Evolutionary conservation across 768 basidiomycete species (phyloP).

Genomic region (Suillus alpinus): DNA sequence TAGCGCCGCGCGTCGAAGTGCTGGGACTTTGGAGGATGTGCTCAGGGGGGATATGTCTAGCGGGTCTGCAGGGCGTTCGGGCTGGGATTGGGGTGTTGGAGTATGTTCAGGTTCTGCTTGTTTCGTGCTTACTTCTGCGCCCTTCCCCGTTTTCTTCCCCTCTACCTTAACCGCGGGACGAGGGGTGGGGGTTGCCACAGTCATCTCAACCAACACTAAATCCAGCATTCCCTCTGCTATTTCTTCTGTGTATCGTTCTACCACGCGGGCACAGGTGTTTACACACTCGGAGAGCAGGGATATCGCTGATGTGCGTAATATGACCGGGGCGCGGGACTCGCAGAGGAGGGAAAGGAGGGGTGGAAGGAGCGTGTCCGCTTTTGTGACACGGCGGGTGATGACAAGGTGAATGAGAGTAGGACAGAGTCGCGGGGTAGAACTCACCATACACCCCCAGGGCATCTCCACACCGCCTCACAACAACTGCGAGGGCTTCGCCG

Average conservation of each 20-base stretch:
- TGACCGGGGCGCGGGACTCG: constrained; percentile 58
- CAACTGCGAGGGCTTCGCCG: constrained; percentile 81
- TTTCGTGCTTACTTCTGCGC: constrained; percentile 6
- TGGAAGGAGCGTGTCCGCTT: constrained; percentile 74
- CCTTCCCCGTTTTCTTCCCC: constrained; percentile 7
- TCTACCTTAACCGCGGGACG: constrained; percentile 16
- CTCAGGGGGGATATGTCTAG: neutral
- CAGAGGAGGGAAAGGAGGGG: constrained; percentile 65
- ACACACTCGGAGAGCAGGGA: constrained; percentile 75
- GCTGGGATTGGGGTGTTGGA: constrained; percentile 18
- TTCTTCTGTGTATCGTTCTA: constrained; percentile 61
- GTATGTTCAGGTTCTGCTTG: constrained; percentile 60
- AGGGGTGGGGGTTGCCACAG: constrained; percentile 16
- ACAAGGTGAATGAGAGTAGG: neutral
- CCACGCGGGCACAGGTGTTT: constrained; percentile 57
- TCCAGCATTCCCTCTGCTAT: constrained; percentile 71
- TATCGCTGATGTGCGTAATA: constrained; percentile 66
- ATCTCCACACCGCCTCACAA: constrained; percentile 71
- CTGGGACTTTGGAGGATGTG: constrained; percentile 62
- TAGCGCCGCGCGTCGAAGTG: constrained; percentile 82
- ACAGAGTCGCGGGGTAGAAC: constrained; percentile 13
- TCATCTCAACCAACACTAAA: constrained; percentile 65
- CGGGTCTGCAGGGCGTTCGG: neutral
- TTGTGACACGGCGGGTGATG: constrained; percentile 6
- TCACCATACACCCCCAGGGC: constrained; percentile 68